A percentile compares a stretch with the other conserved stretches of the same genome.
Evolutionary conservation across 73 alveolate genomes (phyloP).

Genomic region (Paraurostyla sp.): DNA sequence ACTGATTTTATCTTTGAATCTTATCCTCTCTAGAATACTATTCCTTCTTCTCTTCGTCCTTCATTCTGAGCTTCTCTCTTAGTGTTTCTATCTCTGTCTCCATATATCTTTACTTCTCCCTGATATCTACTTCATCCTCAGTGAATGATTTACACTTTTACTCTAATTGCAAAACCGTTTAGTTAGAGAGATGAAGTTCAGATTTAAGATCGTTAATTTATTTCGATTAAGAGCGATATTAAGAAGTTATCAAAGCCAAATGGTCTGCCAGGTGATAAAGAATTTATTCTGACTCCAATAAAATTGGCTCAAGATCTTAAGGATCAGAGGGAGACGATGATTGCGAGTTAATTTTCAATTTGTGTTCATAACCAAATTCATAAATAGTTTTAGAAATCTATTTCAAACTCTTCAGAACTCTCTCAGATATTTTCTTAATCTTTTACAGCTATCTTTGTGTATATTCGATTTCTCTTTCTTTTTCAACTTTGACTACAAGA

Average conservation of each 20-base stretch:
- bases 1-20: conserved; percentile 12
- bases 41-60: conserved; percentile 32
- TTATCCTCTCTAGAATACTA: conserved; percentile 61
- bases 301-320: conserved; percentile 19
- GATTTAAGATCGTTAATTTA: background rate
- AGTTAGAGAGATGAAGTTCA: background rate
- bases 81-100: conserved; percentile 8
- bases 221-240: background rate
- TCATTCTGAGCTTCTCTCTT: background rate
- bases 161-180: background rate
- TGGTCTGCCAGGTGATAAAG: background rate
- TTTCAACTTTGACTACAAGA: background rate
- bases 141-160: background rate
- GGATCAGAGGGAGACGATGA: no score
- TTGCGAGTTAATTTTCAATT: no score
- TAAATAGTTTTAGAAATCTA: background rate
- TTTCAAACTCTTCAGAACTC: background rate
- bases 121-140: conserved; percentile 6
- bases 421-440: conserved; percentile 19
- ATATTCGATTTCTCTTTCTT: conserved; percentile 44
- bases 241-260: background rate
- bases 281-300: background rate
- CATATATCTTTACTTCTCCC: conserved; percentile 11
- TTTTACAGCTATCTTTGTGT: background rate
- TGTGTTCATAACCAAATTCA: background rate